Conservation (phyloP, 768 basidiomycete genomes). For the Wakefieldia striispora region DNA sequence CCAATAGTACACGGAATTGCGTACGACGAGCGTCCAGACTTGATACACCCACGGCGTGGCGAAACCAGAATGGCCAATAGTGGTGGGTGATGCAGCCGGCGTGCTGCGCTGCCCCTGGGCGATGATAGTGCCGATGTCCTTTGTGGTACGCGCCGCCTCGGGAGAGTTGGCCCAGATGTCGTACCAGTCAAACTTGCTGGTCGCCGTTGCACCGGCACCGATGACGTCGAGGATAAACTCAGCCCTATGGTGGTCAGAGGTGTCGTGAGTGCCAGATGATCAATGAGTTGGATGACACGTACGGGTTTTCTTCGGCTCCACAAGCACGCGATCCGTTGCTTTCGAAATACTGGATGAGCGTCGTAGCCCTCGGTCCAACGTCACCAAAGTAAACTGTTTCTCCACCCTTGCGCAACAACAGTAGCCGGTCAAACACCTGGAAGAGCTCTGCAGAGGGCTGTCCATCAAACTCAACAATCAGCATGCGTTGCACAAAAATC, state of each 20-base stretch:
- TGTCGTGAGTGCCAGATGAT: too few relatives aligned
- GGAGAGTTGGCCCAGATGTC: constrained; percentile 55
- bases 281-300: constrained; percentile 19
- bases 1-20: constrained; percentile 50
- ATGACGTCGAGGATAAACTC: constrained; percentile 71
- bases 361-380: constrained; percentile 57
- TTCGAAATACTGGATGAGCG: constrained; percentile 77
- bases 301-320: constrained; percentile 65
- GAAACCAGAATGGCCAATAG: constrained; percentile 40
- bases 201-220: constrained; percentile 68
- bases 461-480: constrained; percentile 4
- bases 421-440: constrained; percentile 73
- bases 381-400: constrained; percentile 68
- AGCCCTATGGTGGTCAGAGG: constrained; percentile 35
- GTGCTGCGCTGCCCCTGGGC: constrained; percentile 41
- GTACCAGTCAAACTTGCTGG: constrained; percentile 56
- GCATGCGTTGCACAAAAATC: not conserved
- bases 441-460: constrained; percentile 81
- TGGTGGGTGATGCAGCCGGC: constrained; percentile 33
- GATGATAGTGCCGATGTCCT: constrained; percentile 48
- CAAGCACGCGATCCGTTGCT: constrained; percentile 64
- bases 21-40: constrained; percentile 40
- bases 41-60: constrained; percentile 55
- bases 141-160: constrained; percentile 37
- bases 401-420: constrained; percentile 78